Base-by-base conservation (phyloP, 2,329 filamentous ascomycete genomes). In the Bimuria novae-zelandiae region DNA sequence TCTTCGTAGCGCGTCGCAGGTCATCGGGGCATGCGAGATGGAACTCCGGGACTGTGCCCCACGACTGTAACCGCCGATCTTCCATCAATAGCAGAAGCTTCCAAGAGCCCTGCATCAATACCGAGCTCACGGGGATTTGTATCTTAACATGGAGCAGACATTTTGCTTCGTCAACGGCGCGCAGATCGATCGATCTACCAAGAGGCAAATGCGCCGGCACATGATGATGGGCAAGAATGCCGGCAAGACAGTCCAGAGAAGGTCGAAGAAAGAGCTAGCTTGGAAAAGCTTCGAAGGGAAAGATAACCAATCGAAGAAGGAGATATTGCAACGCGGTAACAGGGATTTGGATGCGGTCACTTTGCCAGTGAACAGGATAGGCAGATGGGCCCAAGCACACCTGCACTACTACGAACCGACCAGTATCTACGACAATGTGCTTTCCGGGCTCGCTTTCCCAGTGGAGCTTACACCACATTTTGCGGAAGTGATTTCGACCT, bases 141-240 rank as follows among this genome's bases (percentile, higher is more conserved):
- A n/a, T n/a, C n/a, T n/a, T n/a, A n/a, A n/a, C n/a, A 51, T 46
- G 49, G 22, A 39, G 27, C 21, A 33, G 12, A 33, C 23, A 7
- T 51, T 51, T 23, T 33, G 17, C 25, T 51, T 51, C n/a, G 49
- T 51, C 11, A 35, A 51, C 12, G 42, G 41, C 23, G 40, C 27
- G 2, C 3, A 40, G 7, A 11, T 32, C n/a, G 42, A 51, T 22
- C 29, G 41, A 5, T 21, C 16, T 7, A 36, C 32, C 1, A 46
- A 33, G 21, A 51, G 41, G 29, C 11, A 14, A 33, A 37, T 51
- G 22, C 32, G 49, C 17, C 32, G 49, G 3, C 49, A 51, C 46
- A 42, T 51, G 2, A 51, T 46, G 49, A 46, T 40, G 2, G 49
- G 49, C 23, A 51, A 51, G 41, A 51, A 51, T 19, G 49, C 49